Evolutionary conservation across 176 grass and related monocot genomes (phyloP).

Genomic region (Carex littledalei): DNA sequence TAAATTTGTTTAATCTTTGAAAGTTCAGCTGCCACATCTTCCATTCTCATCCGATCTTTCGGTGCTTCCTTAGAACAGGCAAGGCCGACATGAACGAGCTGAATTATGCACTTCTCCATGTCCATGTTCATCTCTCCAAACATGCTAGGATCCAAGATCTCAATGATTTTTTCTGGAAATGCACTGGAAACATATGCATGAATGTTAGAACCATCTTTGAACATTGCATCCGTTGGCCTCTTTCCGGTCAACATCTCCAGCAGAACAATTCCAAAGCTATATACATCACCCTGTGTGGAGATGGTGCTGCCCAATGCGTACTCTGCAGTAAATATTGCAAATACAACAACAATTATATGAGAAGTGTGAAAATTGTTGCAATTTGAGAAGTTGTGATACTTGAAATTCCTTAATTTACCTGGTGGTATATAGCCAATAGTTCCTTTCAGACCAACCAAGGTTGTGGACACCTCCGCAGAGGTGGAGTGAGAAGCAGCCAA

Average conservation of each 20-base stretch:
- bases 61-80: conserved; percentile 18
- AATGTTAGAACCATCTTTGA: conserved; percentile 24
- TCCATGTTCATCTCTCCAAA: background rate
- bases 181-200: conserved; percentile 4
- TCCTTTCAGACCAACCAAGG: background rate
- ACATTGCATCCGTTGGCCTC: conserved; percentile 31
- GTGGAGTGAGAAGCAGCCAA: background rate
- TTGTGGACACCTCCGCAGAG: background rate
- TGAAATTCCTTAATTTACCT: background rate
- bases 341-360: background rate
- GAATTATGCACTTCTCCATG: background rate
- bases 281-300: conserved; percentile 34
- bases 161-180: conserved; percentile 13
- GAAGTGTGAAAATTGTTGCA: background rate
- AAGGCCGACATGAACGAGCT: conserved; percentile 8
- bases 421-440: conserved; percentile 5
- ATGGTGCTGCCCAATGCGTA: conserved; percentile 16
- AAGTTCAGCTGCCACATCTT: conserved; percentile 2
- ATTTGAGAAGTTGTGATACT: background rate
- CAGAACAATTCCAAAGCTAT: conserved; percentile 40
- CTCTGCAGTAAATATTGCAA: conserved; percentile 14
- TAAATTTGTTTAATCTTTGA: background rate
- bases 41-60: conserved; percentile 15
- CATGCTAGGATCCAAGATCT: conserved; percentile 16
- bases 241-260: conserved; percentile 47